phyloP scores from a whole-genome alignment of 1,139 yeast species.

The Candida buenavistaensis region DNA sequence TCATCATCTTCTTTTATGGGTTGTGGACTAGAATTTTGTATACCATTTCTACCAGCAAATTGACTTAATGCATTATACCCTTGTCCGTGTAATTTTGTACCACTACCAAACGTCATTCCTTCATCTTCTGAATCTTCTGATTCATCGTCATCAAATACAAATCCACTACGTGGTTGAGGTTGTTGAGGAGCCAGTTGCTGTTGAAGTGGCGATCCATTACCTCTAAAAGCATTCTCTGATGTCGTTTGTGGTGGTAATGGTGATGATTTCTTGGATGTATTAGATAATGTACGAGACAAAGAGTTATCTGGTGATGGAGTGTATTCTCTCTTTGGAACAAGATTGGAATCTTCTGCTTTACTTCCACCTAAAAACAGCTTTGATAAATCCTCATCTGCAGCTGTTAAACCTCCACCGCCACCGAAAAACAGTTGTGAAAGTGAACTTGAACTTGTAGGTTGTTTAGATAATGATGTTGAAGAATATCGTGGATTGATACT shows the following conservation, averaged over 20 bases:
- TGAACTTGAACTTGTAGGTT: conserved; percentile 43
- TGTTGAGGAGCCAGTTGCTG: conserved; percentile 5
- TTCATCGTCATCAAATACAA: conserved; percentile 33
- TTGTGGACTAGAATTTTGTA: conserved; percentile 31
- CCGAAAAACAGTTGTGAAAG: conserved; percentile 37
- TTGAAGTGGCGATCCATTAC: conserved; percentile 4
- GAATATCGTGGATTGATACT: conserved; percentile 38
- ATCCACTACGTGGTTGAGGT: conserved; percentile 15
- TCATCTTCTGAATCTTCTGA: conserved; percentile 32
- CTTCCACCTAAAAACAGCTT: conserved; percentile 32
- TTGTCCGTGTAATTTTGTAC: conserved; percentile 7
- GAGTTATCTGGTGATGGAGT: conserved; percentile 12
- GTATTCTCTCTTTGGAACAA: conserved; percentile 2
- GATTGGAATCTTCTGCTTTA: background rate
- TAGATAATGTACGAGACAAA: conserved; percentile 20
- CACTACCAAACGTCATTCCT: conserved; percentile 7
- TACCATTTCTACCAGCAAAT: conserved; percentile 50
- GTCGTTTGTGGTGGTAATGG: conserved; percentile 51
- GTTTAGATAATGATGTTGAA: conserved; percentile 37
- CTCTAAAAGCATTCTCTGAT: conserved; percentile 41
- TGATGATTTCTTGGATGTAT: conserved; percentile 35
- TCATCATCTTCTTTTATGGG: conserved; percentile 9
- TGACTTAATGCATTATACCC: conserved; percentile 49
- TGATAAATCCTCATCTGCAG: conserved; percentile 14
- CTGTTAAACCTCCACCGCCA: conserved; percentile 3